phyloP scores from a whole-genome alignment of 2,329 filamentous ascomycete species.

The Trichoderma sp. region DNA sequence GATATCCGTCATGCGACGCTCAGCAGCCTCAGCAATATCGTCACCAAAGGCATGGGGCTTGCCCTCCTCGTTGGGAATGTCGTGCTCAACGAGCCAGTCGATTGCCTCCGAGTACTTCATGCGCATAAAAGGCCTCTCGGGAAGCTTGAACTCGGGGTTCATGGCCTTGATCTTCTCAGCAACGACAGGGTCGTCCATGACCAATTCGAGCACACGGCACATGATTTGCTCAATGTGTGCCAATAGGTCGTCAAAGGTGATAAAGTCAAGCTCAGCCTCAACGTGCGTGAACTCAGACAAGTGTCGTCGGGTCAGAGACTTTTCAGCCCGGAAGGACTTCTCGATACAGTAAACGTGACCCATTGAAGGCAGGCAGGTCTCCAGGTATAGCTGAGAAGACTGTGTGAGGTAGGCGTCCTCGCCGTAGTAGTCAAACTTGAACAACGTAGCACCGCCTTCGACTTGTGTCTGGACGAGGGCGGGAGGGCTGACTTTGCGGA shows the following conservation, averaged over 20 bases:
- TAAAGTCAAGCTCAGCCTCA: constrained; percentile 94
- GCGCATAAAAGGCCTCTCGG: constrained; percentile 82
- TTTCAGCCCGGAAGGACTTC: constrained; percentile 98
- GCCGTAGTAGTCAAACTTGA: constrained; percentile 85
- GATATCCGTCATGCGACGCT: constrained; percentile 94
- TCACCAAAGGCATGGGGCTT: constrained; percentile 89
- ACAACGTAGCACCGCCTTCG: constrained; percentile 88
- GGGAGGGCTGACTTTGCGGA: constrained; percentile 83
- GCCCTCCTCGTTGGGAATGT: constrained; percentile 90
- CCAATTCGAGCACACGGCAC: constrained; percentile 78
- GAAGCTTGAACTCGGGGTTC: constrained; percentile 86
- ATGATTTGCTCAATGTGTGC: constrained; percentile 82
- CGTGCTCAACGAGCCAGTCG: constrained; percentile 84
- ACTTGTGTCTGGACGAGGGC: constrained; percentile 94
- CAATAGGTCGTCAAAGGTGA: constrained; percentile 86
- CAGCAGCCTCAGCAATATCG: constrained; percentile 96
- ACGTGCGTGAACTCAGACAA: constrained; percentile 96
- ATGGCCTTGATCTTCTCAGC: constrained; percentile 75
- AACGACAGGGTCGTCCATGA: constrained; percentile 70
- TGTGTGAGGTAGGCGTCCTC: constrained; percentile 93
- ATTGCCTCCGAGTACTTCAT: constrained; percentile 97
- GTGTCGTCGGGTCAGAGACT: constrained; percentile 90
- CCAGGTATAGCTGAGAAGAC: constrained; percentile 94
- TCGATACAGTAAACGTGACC: constrained; percentile 98
- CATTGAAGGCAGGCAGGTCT: constrained; percentile 86